phyloP scores from a whole-genome alignment of 2,329 filamentous ascomycete species.

The Pseudogymnoascus sp. region DNA sequence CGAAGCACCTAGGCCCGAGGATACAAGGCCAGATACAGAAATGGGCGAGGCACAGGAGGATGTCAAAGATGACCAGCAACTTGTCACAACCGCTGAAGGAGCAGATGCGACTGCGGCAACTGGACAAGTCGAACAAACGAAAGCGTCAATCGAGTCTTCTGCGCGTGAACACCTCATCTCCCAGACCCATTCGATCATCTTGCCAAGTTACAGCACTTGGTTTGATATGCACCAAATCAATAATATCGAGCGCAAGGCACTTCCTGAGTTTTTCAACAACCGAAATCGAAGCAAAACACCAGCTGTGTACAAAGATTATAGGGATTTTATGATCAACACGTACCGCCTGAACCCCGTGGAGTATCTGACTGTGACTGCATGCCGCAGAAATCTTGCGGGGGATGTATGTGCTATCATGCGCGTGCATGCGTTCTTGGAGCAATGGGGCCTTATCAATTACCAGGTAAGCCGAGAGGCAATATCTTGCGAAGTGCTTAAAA shows the following conservation, averaged over 20 bases:
- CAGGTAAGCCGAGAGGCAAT: constrained; percentile 53
- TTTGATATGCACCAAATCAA: constrained; percentile 96
- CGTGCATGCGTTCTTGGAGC: constrained; percentile 93
- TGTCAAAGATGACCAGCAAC: constrained; percentile 41
- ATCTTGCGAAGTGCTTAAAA: constrained; percentile 6
- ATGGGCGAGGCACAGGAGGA: constrained; percentile 61
- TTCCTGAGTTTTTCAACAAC: constrained; percentile 98
- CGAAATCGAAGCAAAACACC: constrained; percentile 97
- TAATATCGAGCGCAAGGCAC: constrained; percentile 83
- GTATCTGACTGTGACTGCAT: constrained; percentile 95
- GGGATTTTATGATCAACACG: constrained; percentile 99
- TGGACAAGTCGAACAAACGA: constrained; percentile 58
- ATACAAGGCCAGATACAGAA: constrained; percentile 65
- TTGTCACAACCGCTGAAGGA: constrained; percentile 35
- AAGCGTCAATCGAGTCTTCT: constrained; percentile 73
- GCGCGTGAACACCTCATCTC: constrained; percentile 87
- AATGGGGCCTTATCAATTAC: constrained; percentile 98
- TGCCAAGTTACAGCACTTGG: constrained; percentile 97
- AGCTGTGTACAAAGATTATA: constrained; percentile 96
- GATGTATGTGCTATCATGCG: constrained; percentile 99
- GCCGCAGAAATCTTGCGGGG: constrained; percentile 86
- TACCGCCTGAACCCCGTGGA: constrained; percentile 93
- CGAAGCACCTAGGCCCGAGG: constrained; percentile 55
- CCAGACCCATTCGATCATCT: constrained; percentile 90
- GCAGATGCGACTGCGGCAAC: constrained; percentile 44